Evolutionary conservation across 768 basidiomycete genomes (phyloP), one percentile per base, ranked within the genome.

Genomic region (Mrakia frigida): DNA sequence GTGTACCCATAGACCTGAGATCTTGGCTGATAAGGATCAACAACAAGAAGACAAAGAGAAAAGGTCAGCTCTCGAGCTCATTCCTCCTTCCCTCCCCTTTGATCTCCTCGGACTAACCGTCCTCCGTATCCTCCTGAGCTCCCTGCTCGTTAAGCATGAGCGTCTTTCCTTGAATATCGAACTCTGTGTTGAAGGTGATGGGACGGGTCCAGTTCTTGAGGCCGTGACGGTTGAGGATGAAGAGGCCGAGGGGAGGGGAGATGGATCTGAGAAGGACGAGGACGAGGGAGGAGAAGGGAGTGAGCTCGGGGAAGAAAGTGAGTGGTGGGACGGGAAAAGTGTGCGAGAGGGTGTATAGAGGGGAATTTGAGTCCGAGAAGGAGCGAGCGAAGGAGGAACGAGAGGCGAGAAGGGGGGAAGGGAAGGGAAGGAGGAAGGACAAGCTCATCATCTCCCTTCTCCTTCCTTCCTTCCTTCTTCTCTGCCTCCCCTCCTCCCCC

Each of bases 151-250:
- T 71, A 52, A 77, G 41, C 77, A 78, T 78, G 39, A 78, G 60
- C 0, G 77, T 68, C 70, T 78, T 78, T n/a, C 75, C 79, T 37
- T 80, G 76, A 23, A 80, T 61, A 35, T 80, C 78, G 28, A 80
- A 53, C 43, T 75, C 79, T 6, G 76, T 80, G 23, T 68, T 60
- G 16, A 31, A 28, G 0, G 76, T 78, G 50, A 80, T 68, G 21
- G 70, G 63, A 4, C 73, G 72, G 50, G 53, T 65, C 59, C 59
- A 80, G 75, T 80, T 79, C 46, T 79, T 71, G 23, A 78, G 79
- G 25, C 76, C 76, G 33, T 78, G 77, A 46, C 80, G 74, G 77
- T 80, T 80, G 56, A 80, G 78, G 37, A 80, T 76, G 56, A 80
- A 69, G 68, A 79, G 43, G 4, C 79, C 78, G 35, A 74, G 31